These are phyloP conservation scores for Trichoderma sp. DNA, from an alignment of 2,329 filamentous ascomycete genomes.

Conservation along the genomic window DNA sequence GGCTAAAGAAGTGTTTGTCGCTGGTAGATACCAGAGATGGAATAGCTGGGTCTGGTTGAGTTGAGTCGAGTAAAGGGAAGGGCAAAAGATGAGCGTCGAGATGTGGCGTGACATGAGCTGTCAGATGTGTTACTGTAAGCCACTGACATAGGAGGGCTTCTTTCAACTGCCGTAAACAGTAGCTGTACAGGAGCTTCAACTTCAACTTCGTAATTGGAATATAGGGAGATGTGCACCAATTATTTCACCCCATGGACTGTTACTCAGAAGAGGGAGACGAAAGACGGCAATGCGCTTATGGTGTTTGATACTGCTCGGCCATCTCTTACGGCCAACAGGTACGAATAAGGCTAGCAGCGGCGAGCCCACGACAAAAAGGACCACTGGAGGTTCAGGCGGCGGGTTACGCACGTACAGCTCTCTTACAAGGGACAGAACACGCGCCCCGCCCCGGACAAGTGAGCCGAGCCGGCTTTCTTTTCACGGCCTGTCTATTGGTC, in stretches of 20 bases:
- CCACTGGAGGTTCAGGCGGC: neutral
- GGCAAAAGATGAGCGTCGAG: neutral
- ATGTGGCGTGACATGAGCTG: neutral
- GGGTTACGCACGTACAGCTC: neutral
- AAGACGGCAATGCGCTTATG: neutral
- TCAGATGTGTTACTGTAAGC: neutral
- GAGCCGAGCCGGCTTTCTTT: slow-evolving; percentile 24
- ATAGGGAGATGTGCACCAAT: neutral
- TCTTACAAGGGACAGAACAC: neutral
- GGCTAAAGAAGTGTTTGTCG: neutral
- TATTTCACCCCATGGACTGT: neutral
- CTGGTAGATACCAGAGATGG: neutral
- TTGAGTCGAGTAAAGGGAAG: neutral
- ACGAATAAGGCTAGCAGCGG: slow-evolving; percentile 6
- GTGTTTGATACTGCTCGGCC: slow-evolving; percentile 8
- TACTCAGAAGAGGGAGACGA: neutral
- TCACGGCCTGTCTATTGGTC: slow-evolving; percentile 13
- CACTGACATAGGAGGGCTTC: neutral
- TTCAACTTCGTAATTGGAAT: neutral
- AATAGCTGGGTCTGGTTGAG: neutral
- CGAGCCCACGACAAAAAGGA: neutral
- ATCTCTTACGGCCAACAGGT: neutral
- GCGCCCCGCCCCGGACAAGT: slow-evolving; percentile 8
- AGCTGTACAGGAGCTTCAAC: neutral
- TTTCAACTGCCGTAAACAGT: neutral